Evolutionary conservation across 805 yeast species (phyloP).

Genomic region (Pichia nanzhaoensis): DNA sequence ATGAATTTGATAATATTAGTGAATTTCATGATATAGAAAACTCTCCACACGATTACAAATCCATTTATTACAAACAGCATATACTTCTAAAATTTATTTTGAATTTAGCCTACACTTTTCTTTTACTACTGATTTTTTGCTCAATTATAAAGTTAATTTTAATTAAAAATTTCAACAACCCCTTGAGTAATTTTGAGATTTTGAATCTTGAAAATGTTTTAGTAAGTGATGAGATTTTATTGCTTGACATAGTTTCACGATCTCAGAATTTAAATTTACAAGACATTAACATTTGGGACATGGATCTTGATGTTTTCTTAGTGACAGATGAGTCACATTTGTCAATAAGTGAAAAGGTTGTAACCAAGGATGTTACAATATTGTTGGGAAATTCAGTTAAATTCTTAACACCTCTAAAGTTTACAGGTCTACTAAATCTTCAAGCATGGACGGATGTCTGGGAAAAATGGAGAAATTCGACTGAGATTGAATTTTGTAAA

Average conservation of each 20-base stretch:
- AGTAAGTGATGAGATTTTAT: constrained; percentile 27
- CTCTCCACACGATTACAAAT: constrained; percentile 31
- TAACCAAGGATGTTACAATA: constrained; percentile 22
- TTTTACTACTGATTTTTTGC: constrained; percentile 6
- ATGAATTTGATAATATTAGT: constrained; percentile 7
- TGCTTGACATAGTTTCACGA: constrained; percentile 26
- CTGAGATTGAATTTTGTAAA: constrained; percentile 5
- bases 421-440: constrained; percentile 22
- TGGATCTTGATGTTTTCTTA: constrained; percentile 30
- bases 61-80: constrained; percentile 23
- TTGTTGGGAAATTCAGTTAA: constrained; percentile 27
- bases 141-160: constrained; percentile 19
- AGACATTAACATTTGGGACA: constrained; percentile 27
- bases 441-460: constrained; percentile 18
- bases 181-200: constrained; percentile 22
- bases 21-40: constrained; percentile 1
- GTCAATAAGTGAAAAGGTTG: background rate
- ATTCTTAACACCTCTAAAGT: constrained; percentile 28
- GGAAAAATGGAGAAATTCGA: constrained; percentile 19
- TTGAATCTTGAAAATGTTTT: constrained; percentile 24
- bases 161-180: constrained; percentile 25
- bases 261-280: constrained; percentile 28
- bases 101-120: constrained; percentile 13
- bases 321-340: constrained; percentile 20
- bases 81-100: constrained; percentile 17